Evolutionary conservation across 2,329 filamentous ascomycete genomes (phyloP).

Genomic region (Trichoderma lentiforme): DNA sequence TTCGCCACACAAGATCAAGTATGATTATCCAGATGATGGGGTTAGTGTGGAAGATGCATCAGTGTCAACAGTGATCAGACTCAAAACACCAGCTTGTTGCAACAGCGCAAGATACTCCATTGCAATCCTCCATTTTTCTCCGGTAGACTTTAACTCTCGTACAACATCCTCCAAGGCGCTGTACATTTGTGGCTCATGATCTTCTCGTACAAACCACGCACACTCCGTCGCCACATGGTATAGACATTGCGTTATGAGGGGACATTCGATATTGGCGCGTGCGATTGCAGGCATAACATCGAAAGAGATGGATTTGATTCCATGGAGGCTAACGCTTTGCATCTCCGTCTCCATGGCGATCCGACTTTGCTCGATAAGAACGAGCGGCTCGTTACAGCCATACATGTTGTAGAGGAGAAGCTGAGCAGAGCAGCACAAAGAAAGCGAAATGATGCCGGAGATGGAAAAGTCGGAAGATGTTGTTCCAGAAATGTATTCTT

Average conservation of each 20-base stretch:
- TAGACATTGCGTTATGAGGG: not conserved
- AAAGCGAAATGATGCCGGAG: not conserved
- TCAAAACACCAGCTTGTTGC: not conserved
- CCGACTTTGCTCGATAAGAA: not conserved
- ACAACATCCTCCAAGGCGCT: slow-evolving; percentile 4
- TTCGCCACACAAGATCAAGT: not conserved
- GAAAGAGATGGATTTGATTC: slow-evolving; percentile 3
- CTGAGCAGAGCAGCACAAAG: slow-evolving; percentile 1
- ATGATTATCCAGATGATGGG: not conserved
- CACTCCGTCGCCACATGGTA: slow-evolving; percentile 10
- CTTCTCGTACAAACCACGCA: slow-evolving; percentile 9
- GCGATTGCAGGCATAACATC: not conserved
- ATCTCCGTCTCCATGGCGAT: slow-evolving; percentile 13
- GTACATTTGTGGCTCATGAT: slow-evolving; percentile 7
- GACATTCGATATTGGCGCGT: slow-evolving; percentile 4
- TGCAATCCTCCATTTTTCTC: not conserved
- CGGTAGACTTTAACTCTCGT: not conserved
- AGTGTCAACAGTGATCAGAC: not conserved
- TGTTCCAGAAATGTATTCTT: not conserved
- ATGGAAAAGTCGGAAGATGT: not conserved
- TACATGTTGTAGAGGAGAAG: slow-evolving; percentile 7
- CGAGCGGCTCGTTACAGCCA: not conserved
- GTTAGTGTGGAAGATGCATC: not conserved
- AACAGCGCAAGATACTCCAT: slow-evolving; percentile 1
- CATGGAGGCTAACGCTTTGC: not conserved